These are phyloP conservation scores for Arthromyces matolae DNA, from an alignment of 768 basidiomycete species.

Conservation along the genomic window DNA sequence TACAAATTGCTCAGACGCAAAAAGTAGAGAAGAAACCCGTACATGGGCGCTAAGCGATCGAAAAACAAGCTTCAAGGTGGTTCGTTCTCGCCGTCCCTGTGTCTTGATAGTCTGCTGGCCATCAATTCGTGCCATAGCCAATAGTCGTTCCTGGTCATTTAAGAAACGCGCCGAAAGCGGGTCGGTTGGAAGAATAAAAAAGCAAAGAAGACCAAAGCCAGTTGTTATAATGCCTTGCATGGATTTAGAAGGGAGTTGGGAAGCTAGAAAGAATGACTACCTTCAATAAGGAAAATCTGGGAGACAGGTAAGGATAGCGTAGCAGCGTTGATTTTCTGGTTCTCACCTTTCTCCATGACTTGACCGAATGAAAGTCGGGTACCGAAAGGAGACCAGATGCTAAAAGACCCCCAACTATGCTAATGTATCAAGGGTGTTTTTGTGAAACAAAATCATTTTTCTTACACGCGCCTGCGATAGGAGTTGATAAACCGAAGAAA, in stretches of 20 bases:
- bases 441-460: not conserved
- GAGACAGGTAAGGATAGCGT: not conserved
- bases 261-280: conserved; percentile 12
- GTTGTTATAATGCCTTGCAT: conserved; percentile 33
- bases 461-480: conserved; percentile 34
- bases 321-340: not conserved
- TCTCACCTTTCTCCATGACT: conserved; percentile 33
- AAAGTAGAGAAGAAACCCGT: conserved; percentile 5
- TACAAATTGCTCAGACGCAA: not conserved
- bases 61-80: conserved; percentile 25
- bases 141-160: conserved; percentile 27
- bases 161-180: conserved; percentile 32
- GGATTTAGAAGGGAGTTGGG: not conserved
- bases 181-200: conserved; percentile 34
- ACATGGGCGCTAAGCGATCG: conserved; percentile 32
- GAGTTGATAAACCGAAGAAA: conserved; percentile 32
- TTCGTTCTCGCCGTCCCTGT: conserved; percentile 25
- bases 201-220: conserved; percentile 31
- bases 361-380: conserved; percentile 28
- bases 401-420: conserved; percentile 33
- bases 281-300: conserved; percentile 42
- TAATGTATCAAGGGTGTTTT: no score
- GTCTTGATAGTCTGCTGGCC: conserved; percentile 30
- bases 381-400: conserved; percentile 35
- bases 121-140: conserved; percentile 33